Base-by-base conservation (phyloP, 2,329 filamentous ascomycete species). In the Metarhizium album region DNA sequence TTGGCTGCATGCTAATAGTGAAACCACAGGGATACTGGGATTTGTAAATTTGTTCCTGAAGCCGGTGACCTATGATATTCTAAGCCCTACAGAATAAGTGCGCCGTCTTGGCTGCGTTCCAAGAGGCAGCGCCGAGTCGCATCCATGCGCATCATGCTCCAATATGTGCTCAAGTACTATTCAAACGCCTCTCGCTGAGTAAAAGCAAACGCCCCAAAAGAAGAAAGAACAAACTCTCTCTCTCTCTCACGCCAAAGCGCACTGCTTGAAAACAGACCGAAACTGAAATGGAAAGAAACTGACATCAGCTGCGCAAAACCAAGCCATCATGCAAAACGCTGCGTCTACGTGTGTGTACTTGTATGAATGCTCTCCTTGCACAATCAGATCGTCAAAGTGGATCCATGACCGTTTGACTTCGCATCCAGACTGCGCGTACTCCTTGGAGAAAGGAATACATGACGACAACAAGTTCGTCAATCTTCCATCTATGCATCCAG, bases 141-240 rank as follows among this genome's bases (percentile, higher is more conserved):
- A 51, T 51, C 45, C 23, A 31, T 48, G 46, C 16, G 38, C 42
- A 23, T 27, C 20, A 20, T 14, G 13, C 35, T 38, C 22, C n/a
- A 23, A 27, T 48, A 24, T 18, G 40, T 45, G 50, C 50, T n/a
- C 29, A 40, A 22, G n/a, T 33, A 29, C 27, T 45, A 29, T 35
- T 45, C 50, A 31, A 49, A 52, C 51, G 47, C 47, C 51, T 37
- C 16, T 24, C 47, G 47, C 37, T 52, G 23, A 20, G n/a, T n/a
- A 37, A 42, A 24, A 29, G 37, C 23, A 37, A 33, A 23, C 8
- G 45, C 16, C n/a, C 5, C 31, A 51, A 40, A 42, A 22, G 4
- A 23, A 16, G 31, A 9, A 42, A 23, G 45, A 45, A 46, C 24
- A 27, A 40, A n/a, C 22, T n/a, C n/a, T n/a, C n/a, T n/a, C n/a